Conservation (phyloP, 371 early-diverging fungal genomes). For the Chytridium lagenaria region DNA sequence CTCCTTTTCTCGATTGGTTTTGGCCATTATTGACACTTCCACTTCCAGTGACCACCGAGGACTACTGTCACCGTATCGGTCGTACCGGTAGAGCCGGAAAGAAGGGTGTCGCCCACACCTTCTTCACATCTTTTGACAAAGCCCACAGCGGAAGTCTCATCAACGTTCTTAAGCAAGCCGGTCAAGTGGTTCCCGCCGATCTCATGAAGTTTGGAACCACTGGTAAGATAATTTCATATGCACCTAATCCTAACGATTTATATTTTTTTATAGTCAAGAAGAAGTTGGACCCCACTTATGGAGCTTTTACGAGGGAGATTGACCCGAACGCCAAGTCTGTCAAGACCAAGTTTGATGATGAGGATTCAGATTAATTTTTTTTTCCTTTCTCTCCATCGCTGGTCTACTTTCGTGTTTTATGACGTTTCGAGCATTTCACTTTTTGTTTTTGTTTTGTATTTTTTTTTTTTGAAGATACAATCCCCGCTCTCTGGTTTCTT, state of each 20-base stretch:
- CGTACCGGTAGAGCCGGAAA: constrained; percentile 96
- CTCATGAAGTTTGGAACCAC: constrained; percentile 92
- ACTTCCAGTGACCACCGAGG: constrained; percentile 82
- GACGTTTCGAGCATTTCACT: not conserved
- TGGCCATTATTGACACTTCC: not conserved
- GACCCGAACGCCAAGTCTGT: constrained; percentile 83
- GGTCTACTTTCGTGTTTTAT: too few relatives aligned
- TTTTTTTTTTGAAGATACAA: not conserved
- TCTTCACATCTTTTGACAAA: constrained; percentile 95
- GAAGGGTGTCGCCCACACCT: constrained; percentile 89
- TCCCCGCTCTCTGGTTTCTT: not conserved
- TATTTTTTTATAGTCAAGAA: constrained; percentile 92
- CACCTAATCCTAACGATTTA: too few relatives aligned
- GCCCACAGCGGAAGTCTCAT: constrained; percentile 80
- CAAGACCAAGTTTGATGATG: constrained; percentile 80
- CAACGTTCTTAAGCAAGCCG: constrained; percentile 90
- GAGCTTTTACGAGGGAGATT: constrained; percentile 91
- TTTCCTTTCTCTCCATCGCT: not conserved
- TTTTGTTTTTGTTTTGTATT: not conserved
- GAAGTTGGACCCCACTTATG: constrained; percentile 94
- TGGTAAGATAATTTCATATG: constrained; percentile 25
- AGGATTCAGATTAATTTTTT: not conserved
- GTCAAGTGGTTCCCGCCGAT: constrained; percentile 84
- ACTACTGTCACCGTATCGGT: constrained; percentile 92
- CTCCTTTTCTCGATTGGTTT: not conserved